Evolutionary conservation across 352 stramenopile species (phyloP), one percentile per base, ranked within the genome.

Genomic region (Globisporangium emineosum): DNA sequence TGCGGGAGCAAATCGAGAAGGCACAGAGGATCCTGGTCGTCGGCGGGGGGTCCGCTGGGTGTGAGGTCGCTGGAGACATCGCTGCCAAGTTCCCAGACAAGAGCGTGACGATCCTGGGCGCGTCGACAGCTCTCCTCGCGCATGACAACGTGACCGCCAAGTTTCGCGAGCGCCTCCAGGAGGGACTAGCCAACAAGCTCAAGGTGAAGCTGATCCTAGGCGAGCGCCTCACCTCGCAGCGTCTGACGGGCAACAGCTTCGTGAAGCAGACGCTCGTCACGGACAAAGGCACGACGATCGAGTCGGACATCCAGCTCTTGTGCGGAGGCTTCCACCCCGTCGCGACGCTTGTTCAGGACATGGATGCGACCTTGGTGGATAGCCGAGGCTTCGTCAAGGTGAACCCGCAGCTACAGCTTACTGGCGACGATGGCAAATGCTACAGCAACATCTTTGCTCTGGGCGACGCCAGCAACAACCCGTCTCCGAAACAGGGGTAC

Each of bases 381-480:
- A 69, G 73, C 0, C 45, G 59, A 29, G 78, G 76, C 8, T 57
- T 56, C 53, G 65, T 89, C 50, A 75, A 73, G 12, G 79, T 89
- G 25, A 88, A 87, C 25, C 60, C 29, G 12, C 30, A 67, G n/a
- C 64, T 89, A 35, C 76, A 91, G 61, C 33, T 89, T 10, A 68
- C 80, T 27, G 68, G 72, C 40, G 40, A 64, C 17, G 67, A 79
- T 35, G 70, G 72, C 43, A 30, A 64, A 0, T 67, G 71, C 43
- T 88, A 82, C 58, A 13, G 53, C 3, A 62, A 88, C 57, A 66
- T 89, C 40, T 88, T 88, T 33, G 79, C 69, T 2, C 6, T 88
- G n/a, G 79, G 80, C 30, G 78, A 91, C 42, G 67, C 75, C 32
- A 86, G 69, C 67, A 74, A 84, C 63, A 73, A 88, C 49, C 50